Conservation (phyloP, 495 filamentous ascomycete species). For the Amniculicola lignicola region DNA sequence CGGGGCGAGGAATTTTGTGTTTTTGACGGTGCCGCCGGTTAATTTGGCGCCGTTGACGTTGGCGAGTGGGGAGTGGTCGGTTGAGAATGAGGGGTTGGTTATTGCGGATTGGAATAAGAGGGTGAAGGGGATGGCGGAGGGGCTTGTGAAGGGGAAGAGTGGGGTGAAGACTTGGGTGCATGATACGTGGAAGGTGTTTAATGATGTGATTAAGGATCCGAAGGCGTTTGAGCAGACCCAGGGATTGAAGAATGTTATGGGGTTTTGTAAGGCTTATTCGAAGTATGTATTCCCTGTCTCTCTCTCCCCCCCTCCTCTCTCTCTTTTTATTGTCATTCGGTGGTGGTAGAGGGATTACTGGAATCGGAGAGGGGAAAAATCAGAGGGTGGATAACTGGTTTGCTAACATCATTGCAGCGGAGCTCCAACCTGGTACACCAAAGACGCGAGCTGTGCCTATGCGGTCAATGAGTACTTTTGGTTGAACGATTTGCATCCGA, state of each 20-base stretch:
- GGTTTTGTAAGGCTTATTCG: conserved; percentile 52
- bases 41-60: conserved; percentile 58
- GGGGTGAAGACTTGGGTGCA: conserved; percentile 38
- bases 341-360: too few relatives aligned
- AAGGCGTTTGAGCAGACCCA: conserved; percentile 35
- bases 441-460: conserved; percentile 49
- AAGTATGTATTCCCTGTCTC: conserved; percentile 50
- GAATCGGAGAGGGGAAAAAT: too few relatives aligned
- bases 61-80: conserved; percentile 8
- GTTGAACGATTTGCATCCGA: conserved; percentile 61
- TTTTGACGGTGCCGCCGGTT: conserved; percentile 72
- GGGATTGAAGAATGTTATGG: conserved; percentile 53
- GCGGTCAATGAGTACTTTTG: conserved; percentile 62
- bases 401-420: conserved; percentile 42
- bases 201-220: conserved; percentile 35
- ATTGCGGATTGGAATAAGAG: conserved; percentile 38
- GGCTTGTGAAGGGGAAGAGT: conserved; percentile 24
- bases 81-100: conserved; percentile 21
- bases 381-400: too few relatives aligned
- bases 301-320: too few relatives aligned
- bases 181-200: conserved; percentile 37
- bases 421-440: conserved; percentile 50
- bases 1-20: conserved; percentile 72
- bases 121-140: conserved; percentile 23
- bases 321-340: too few relatives aligned